phyloP scores from a whole-genome alignment of 2,329 filamentous ascomycete genomes.

The Golovinomyces cichoracearum region DNA sequence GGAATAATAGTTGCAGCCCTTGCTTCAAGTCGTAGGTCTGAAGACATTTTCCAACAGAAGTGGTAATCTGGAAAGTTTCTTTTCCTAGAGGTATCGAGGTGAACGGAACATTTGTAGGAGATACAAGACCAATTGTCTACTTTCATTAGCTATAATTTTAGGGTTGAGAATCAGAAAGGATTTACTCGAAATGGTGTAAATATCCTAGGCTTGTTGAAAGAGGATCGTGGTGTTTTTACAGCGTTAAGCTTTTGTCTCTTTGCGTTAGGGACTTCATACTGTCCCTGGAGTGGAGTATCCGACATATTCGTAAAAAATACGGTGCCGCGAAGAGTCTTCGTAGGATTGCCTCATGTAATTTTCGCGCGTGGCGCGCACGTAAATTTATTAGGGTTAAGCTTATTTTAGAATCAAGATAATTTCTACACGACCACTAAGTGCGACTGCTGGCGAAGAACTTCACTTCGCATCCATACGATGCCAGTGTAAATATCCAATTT shows the following conservation, averaged over 20 bases:
- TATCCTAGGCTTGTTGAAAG: constrained; percentile 39
- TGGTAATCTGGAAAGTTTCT: constrained; percentile 91
- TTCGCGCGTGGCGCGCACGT: no score
- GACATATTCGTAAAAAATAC: no score
- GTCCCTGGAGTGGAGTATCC: constrained; percentile 18
- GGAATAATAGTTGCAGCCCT: constrained; percentile 76
- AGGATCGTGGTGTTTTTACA: constrained; percentile 18
- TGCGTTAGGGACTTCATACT: constrained; percentile 31
- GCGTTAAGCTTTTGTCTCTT: constrained; percentile 50
- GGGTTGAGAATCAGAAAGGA: constrained; percentile 2
- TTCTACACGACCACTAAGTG: no score
- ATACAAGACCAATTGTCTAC: constrained; percentile 78
- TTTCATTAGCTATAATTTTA: constrained; percentile 5
- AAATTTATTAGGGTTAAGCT: no score
- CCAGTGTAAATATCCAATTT: no score
- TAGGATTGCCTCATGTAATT: no score
- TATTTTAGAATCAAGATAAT: no score
- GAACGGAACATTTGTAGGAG: constrained; percentile 72
- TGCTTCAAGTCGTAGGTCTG: constrained; percentile 89
- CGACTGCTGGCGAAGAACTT: no score
- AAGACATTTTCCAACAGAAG: constrained; percentile 65
- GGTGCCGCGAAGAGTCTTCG: no score
- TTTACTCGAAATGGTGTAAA: constrained; percentile 82
- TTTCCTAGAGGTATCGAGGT: constrained; percentile 72
- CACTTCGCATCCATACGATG: no score